Percentiles rank a stretch among this genome's conserved stretches.
Evolutionary conservation across 164 flowering plant species (phyloP).

Genomic region (Vitis labrusca): DNA sequence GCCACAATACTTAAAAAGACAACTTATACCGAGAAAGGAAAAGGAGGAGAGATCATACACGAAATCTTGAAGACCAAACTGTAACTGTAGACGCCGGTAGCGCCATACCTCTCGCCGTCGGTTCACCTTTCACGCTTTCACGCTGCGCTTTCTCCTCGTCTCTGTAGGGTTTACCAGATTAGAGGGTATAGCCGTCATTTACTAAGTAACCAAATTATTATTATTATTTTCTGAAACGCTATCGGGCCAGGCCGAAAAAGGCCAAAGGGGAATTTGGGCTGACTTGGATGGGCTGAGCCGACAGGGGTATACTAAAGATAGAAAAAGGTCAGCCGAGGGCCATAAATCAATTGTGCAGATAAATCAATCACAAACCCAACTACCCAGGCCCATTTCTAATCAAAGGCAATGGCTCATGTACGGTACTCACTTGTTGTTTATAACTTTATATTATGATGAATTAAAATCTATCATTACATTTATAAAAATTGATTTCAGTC

Average conservation of each 20-base stretch:
- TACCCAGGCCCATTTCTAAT: no score
- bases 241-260: not conserved
- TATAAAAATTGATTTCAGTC: no score
- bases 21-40: not conserved
- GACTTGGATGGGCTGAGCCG: no score
- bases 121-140: not conserved
- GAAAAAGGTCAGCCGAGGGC: no score
- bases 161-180: slow-evolving; percentile 11
- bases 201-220: no score
- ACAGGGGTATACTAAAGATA: no score
- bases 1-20: not conserved
- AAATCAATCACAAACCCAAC: no score
- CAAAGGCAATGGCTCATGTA: no score
- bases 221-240: not conserved
- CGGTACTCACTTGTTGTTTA: no score
- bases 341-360: no score
- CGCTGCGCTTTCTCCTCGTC: slow-evolving; percentile 10
- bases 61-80: slow-evolving; percentile 2
- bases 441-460: no score
- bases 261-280: not conserved
- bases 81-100: slow-evolving; percentile 6
- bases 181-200: not conserved
- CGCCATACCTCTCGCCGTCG: slow-evolving; percentile 12
- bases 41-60: not conserved
- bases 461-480: no score